Evolutionary conservation across 139 green algal species (phyloP).

Genomic region (Closterium sp.): DNA sequence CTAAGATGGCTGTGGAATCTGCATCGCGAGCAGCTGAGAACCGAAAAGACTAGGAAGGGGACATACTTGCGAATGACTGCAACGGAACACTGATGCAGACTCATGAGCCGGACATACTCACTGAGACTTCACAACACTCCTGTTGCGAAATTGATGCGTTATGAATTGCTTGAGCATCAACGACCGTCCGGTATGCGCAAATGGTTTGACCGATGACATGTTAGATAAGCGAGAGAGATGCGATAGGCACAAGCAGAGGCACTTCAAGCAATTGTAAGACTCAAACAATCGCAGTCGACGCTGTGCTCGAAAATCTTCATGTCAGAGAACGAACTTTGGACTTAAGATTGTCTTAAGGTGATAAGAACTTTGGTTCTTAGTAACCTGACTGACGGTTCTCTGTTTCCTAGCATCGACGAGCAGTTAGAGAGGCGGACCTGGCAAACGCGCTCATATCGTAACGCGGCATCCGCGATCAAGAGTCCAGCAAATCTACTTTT

Average conservation of each 20-base stretch:
- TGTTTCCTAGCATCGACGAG: background rate
- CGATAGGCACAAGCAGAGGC: too few relatives aligned
- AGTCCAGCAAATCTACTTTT: slow-evolving; percentile 69
- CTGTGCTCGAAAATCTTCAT: background rate
- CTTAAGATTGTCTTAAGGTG: background rate
- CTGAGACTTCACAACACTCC: too few relatives aligned
- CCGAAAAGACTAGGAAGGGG: too few relatives aligned
- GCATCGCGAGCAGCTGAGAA: too few relatives aligned
- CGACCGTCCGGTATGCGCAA: too few relatives aligned
- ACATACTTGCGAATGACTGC: background rate
- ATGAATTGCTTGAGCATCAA: too few relatives aligned
- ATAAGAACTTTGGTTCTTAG: too few relatives aligned
- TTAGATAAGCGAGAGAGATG: background rate
- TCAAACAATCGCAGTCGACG: background rate
- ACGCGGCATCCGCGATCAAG: background rate
- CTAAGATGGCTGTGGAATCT: background rate
- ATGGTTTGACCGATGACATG: too few relatives aligned
- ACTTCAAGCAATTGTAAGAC: too few relatives aligned
- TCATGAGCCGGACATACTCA: background rate
- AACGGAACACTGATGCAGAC: background rate
- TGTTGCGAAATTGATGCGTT: too few relatives aligned
- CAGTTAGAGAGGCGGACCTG: background rate
- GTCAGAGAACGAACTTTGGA: background rate
- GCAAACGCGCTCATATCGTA: background rate
- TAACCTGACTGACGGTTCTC: background rate